A percentile compares a stretch with the other conserved stretches of the same genome.
phyloP scores from a whole-genome alignment of 176 grass and related monocot genomes.

The Triticum turgidum region DNA sequence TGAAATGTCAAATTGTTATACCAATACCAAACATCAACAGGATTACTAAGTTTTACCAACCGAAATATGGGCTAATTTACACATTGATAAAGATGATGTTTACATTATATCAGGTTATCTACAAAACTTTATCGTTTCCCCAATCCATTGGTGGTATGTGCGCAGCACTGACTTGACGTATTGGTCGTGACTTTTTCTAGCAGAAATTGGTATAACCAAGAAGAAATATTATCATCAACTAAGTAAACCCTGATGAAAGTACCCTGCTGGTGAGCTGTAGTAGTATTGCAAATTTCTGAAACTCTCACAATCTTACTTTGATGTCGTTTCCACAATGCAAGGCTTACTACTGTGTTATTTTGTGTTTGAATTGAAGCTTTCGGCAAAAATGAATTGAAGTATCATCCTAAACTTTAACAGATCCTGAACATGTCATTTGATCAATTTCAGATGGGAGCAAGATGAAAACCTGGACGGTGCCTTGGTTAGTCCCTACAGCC shows the following conservation, averaged over 20 bases:
- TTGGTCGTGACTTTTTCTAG: not conserved
- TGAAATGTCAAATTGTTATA: not conserved
- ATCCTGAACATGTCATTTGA: not conserved
- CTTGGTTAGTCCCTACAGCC: constrained; percentile 88
- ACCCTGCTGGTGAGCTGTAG: not conserved
- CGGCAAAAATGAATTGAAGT: not conserved
- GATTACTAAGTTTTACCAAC: not conserved
- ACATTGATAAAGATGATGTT: not conserved
- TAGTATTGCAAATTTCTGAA: not conserved
- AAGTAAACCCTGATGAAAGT: not conserved
- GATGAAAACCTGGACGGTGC: constrained; percentile 80
- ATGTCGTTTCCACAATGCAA: too few relatives aligned
- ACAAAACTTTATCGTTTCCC: not conserved
- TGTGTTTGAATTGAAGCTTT: not conserved
- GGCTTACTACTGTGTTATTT: not conserved
- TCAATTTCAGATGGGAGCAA: not conserved
- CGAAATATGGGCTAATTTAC: not conserved
- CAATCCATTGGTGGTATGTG: not conserved
- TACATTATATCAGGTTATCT: not conserved
- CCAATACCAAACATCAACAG: not conserved
- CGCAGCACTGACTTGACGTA: not conserved
- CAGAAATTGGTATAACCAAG: not conserved
- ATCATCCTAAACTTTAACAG: not conserved
- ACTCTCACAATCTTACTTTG: not conserved
- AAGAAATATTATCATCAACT: not conserved